These are phyloP conservation scores for Fusarium coicis DNA, from an alignment of 2,329 filamentous ascomycete genomes.

Conservation along the genomic window DNA sequence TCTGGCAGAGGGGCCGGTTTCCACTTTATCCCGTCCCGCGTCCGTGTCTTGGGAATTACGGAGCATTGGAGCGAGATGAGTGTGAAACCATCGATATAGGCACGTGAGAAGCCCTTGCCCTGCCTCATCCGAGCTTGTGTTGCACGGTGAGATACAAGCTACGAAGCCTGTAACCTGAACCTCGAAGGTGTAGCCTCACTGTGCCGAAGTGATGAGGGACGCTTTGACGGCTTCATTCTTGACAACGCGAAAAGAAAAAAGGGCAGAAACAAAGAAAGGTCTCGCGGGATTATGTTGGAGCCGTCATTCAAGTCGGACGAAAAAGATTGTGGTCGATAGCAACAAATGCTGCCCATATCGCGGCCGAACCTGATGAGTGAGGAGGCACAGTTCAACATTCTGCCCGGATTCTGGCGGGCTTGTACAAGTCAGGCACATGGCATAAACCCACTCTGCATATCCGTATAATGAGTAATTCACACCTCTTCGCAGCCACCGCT, in stretches of 20 bases:
- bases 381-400: not conserved
- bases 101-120: too few species aligned
- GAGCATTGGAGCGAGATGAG: not conserved
- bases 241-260: not conserved
- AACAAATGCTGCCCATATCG: too few species aligned
- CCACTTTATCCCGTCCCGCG: not conserved
- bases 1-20: not conserved
- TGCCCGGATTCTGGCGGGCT: not conserved
- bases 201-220: too few species aligned
- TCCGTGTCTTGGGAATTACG: not conserved
- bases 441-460: too few species aligned
- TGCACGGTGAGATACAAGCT: too few species aligned
- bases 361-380: not conserved
- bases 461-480: too few species aligned
- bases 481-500: not conserved
- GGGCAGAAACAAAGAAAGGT: too few species aligned
- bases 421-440: not conserved
- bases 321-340: not conserved
- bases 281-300: too few species aligned
- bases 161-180: fast-evolving
- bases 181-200: not conserved
- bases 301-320: fast-evolving
- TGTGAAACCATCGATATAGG: not conserved
- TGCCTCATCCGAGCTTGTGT: too few species aligned
- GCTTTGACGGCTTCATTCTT: too few species aligned